Evolutionary conservation across 2,329 filamentous ascomycete genomes (phyloP), one percentile per base, ranked within the genome.

Genomic region (Clarireedia monteithiana): DNA sequence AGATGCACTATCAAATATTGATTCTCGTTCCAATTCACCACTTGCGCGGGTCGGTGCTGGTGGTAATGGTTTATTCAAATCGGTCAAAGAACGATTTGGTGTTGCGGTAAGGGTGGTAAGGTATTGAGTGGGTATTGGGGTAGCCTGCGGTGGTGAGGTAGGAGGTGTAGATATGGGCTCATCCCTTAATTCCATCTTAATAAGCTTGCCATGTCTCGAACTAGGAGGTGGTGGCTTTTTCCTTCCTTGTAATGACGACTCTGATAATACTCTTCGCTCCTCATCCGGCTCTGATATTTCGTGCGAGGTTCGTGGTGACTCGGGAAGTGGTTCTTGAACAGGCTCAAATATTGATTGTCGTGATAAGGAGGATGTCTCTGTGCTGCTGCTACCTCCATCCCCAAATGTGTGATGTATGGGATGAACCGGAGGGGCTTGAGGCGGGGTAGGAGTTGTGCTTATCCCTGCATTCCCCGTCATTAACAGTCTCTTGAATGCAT

Each of bases 151-250:
- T n/a, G 62, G 57, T 40, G 56, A 63, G 27, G 69, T 60, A 57
- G 61, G 66, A 30, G 71, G 62, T 17, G n/a, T 60, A 61, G 70
- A 66, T 67, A 71, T 56, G 67, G 74, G 62, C 57, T 75, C 62
- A 51, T 65, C 68, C 52, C 71, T 72, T 58, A 74, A 62, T 64
- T 78, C 72, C 45, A 74, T 69, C 61, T 77, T 82, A 61, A 92
- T 86, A 17, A 85, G 77, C 70, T 86, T 91, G 4, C 89, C 89
- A 71, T 91, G 88, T 54, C 88, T 82, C 51, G 86, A 90, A 66
- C 80, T 89, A 10, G 88, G 88, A 6, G 86, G 86, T 5, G 88
- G 88, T 14, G 86, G 86, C 60, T 81, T 82, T 70, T 82, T 84
- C 67, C 85, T 87, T 61, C 77, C 73, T 17, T 38, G 23, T 42